A percentile compares a stretch with the other conserved stretches of the same genome.
These are phyloP conservation scores for Tolypocladium amazonense DNA, from an alignment of 2,329 filamentous ascomycete genomes.

Conservation along the genomic window DNA sequence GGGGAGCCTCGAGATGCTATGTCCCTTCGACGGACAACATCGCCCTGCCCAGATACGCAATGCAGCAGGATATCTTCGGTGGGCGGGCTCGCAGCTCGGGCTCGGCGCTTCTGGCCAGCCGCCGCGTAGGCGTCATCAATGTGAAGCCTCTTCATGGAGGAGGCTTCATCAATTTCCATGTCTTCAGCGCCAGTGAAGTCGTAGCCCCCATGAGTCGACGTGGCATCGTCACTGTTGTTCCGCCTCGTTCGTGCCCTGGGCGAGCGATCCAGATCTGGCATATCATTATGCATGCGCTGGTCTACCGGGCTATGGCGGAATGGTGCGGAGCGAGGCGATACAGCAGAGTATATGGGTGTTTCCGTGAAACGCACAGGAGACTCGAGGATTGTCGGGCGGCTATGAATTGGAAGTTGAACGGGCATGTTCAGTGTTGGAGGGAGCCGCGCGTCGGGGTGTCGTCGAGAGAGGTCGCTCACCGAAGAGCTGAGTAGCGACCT, in stretches of 20 bases:
- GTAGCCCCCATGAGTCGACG: slow-evolving; percentile 33
- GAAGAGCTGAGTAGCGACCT: slow-evolving; percentile 33
- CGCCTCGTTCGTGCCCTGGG: slow-evolving; percentile 33
- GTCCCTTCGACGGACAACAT: slow-evolving; percentile 38
- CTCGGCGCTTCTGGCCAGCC: slow-evolving; percentile 42
- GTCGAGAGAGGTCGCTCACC: slow-evolving; percentile 25
- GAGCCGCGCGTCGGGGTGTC: slow-evolving; percentile 27
- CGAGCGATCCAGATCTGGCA: slow-evolving; percentile 36
- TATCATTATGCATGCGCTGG: slow-evolving; percentile 33
- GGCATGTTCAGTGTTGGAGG: slow-evolving; percentile 30
- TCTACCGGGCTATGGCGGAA: slow-evolving; percentile 28
- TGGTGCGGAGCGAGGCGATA: slow-evolving; percentile 33
- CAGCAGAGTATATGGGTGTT: slow-evolving; percentile 34
- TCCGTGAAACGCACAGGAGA: slow-evolving; percentile 33
- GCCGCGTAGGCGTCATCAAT: slow-evolving; percentile 34
- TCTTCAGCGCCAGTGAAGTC: slow-evolving; percentile 28
- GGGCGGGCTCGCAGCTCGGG: slow-evolving; percentile 44
- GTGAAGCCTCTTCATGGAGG: slow-evolving; percentile 37
- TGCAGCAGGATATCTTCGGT: slow-evolving; percentile 33
- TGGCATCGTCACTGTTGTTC: slow-evolving; percentile 42
- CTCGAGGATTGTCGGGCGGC: slow-evolving; percentile 25
- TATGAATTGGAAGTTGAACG: slow-evolving; percentile 32
- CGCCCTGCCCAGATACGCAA: slow-evolving; percentile 26
- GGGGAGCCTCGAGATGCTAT: slow-evolving; percentile 39
- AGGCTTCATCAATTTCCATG: slow-evolving; percentile 41